Base-by-base conservation (phyloP, 768 basidiomycete species). In the Lactarius indigo region DNA sequence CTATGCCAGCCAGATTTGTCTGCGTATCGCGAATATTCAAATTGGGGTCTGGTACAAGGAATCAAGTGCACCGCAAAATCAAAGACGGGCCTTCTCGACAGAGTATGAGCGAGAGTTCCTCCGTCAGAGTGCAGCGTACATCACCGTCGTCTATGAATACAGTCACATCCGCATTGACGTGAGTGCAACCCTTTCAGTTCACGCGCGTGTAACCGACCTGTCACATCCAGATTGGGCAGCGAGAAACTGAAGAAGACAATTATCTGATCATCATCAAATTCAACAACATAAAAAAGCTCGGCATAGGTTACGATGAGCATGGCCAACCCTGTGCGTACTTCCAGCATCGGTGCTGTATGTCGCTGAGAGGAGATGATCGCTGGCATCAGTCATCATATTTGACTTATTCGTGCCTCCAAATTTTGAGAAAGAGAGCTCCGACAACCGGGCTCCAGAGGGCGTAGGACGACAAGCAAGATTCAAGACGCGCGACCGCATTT, bases 131-230 rank as follows among this genome's bases (percentile, higher is more conserved):
- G 79, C 81, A 39, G 88, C 82, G 0, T 81, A 83, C 73, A 74
- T 92, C 23, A 74, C 78, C 37, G 85, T 92, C 39, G 84, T 88
- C 61, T 91, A 90, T 70, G 86, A 86, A 30, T 84, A 89, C 70
- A 90, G 87, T 76, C 72, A 84, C 15, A 81, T 93, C 44, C 83
- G 84, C 18, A 80, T 91, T 18, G 80, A 79, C 75, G 90, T 89
- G 65, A 70, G 79, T 72, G 2, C 17, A 6, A 42, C 35, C 37
- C n/a, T 39, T 33, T 42, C n/a, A 23, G 9, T 31, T 26, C 52
- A 57, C 17, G 18, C 33, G 47, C 15, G 15, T 61, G 23, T 5
- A 9, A 30, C 13, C 20, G 41, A 50, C 23, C n/a, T n/a, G 26
- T 10, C 13, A 37, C n/a, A 15, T 37, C 42, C 47, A 69, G 64